Evolutionary conservation across 2,329 filamentous ascomycete species (phyloP).

Genomic region (Neonectria hederae): DNA sequence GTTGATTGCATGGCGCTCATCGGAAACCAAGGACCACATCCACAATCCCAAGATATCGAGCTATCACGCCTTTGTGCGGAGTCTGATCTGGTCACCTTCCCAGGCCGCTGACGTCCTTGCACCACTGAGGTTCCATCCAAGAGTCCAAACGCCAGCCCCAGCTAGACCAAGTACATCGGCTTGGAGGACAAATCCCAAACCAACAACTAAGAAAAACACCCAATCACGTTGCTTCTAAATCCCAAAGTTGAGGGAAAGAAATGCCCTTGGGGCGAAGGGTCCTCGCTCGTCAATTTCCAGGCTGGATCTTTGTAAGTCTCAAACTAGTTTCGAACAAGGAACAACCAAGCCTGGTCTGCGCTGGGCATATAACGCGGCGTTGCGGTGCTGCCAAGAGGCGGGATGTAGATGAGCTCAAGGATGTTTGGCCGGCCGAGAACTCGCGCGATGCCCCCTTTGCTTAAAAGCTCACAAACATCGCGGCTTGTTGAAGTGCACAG

Average conservation of each 20-base stretch:
- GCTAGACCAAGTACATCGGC: conserved; percentile 26
- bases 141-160: conserved; percentile 22
- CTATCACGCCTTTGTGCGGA: conserved; percentile 8
- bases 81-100: background rate
- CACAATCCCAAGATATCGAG: conserved; percentile 29
- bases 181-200: conserved; percentile 27
- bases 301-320: background rate
- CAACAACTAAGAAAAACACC: conserved; percentile 18
- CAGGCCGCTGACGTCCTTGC: too few relatives aligned
- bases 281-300: background rate
- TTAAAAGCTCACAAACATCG: conserved; percentile 52
- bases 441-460: conserved; percentile 43
- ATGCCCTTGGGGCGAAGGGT: too few relatives aligned
- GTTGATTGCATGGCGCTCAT: background rate
- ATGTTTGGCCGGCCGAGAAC: conserved; percentile 47
- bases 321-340: background rate
- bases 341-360: background rate
- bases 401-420: conserved; percentile 43
- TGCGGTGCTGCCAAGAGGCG: background rate
- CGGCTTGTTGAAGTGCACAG: conserved; percentile 52
- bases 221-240: conserved; percentile 1
- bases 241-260: background rate
- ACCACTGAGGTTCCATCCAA: too few relatives aligned
- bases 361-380: background rate
- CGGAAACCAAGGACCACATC: conserved; percentile 24